Evolutionary conservation across 768 basidiomycete genomes (phyloP), one percentile per base, ranked within the genome.

Genomic region (Hemileccinum rubropunctum): DNA sequence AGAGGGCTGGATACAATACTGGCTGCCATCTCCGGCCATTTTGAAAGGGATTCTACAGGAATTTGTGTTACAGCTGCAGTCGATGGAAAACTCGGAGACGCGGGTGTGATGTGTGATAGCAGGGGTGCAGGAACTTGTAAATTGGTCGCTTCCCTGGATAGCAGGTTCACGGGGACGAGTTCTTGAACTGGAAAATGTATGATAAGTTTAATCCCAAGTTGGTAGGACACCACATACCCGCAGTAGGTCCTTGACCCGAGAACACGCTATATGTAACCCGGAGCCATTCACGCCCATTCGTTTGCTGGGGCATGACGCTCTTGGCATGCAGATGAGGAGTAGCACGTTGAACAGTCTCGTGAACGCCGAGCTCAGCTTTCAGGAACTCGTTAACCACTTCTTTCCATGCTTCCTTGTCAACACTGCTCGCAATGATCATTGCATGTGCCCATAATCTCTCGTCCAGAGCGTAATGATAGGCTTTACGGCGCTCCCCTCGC

Each of bases 401-500:
- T 60, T 89, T 90, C 93, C 93, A 98, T 2, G 90, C 77, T 26
- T 97, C 94, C 58, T 89, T 91, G 66, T 95, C 95, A 45, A 97
- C 80, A 48, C 89, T 87, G 60, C 90, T 95, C 10, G 95, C 84
- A 55, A 99, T 93, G 48, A 98, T 69, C 81, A 98, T 83, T 2
- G 97, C 95, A 67, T 99, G 97, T 1, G 91, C 84, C 95, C 95
- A 99, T 36, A 98, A 68, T 60, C 81, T 87, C 67, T 93, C 81
- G 51, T 95, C 89, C 37, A 91, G 75, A 3, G 97, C 95, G 64
- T 83, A 94, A 50, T 84, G 83, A 63, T 89, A 93, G 1, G 97
- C 97, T 54, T 86, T 82, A 18, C 81, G 82, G 32, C 91, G 86
- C 59, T 97, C 85, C 14, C 95, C 97, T 50, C 82, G 80, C 10